A percentile compares a stretch with the other conserved stretches of the same genome.
Evolutionary conservation across 2,329 filamentous ascomycete species (phyloP).

Genomic region (Alternaria atra): DNA sequence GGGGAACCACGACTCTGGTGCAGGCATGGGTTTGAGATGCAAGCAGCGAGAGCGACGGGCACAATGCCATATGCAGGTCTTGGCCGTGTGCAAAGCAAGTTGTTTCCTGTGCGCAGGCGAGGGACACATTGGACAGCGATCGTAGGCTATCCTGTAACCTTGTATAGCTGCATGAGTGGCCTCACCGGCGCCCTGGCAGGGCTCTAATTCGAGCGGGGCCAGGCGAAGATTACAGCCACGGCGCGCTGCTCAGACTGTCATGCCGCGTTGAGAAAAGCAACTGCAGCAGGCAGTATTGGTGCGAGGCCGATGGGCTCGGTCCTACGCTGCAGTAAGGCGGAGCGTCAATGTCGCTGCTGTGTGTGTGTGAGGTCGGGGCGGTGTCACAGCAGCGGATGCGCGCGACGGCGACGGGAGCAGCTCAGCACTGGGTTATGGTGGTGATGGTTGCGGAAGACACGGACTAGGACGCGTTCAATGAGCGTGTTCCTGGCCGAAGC

Average conservation of each 20-base stretch:
- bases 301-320: conserved; percentile 20
- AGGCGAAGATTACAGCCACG: conserved; percentile 28
- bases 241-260: conserved; percentile 26
- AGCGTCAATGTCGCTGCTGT: conserved; percentile 13
- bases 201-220: conserved; percentile 43
- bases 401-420: conserved; percentile 21
- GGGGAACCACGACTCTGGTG: conserved; percentile 32
- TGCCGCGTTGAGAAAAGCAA: conserved; percentile 20
- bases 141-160: conserved; percentile 39
- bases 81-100: conserved; percentile 42
- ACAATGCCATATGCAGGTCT: conserved; percentile 39
- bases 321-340: conserved; percentile 17
- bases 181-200: conserved; percentile 39
- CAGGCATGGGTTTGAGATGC: conserved; percentile 24
- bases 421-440: conserved; percentile 10
- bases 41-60: conserved; percentile 32
- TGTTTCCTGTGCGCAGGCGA: conserved; percentile 36
- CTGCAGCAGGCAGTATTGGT: conserved; percentile 25
- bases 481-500: conserved; percentile 47
- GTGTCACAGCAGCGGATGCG: conserved; percentile 15
- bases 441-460: conserved; percentile 29
- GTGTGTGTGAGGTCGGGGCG: conserved; percentile 11
- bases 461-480: conserved; percentile 38
- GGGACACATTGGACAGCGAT: conserved; percentile 46
- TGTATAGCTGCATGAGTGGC: conserved; percentile 51